A percentile compares a stretch with the other conserved stretches of the same genome.
Conservation (phyloP, 176 grass and related monocot genomes). For the Cocos nucifera region DNA sequence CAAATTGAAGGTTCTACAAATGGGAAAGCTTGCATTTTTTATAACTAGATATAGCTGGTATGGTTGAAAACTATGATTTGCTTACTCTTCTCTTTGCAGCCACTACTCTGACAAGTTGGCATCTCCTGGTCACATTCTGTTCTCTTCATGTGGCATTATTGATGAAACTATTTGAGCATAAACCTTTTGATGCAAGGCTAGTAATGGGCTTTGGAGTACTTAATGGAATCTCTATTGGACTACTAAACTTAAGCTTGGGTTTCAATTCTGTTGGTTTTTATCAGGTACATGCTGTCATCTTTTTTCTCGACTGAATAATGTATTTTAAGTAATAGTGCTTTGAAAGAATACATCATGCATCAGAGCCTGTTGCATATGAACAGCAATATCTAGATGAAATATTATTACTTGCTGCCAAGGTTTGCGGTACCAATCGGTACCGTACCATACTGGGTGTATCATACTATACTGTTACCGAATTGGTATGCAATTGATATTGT, state of each 20-base stretch:
- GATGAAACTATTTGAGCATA: slow-evolving; percentile 28
- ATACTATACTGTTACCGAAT: too few species aligned
- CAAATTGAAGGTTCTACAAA: too few species aligned
- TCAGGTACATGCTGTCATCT: slow-evolving; percentile 7
- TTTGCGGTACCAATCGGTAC: too few species aligned
- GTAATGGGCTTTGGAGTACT: slow-evolving; percentile 30
- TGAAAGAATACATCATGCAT: too few species aligned
- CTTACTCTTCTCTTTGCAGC: slow-evolving; percentile 15
- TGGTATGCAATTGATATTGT: too few species aligned
- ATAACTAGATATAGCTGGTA: too few species aligned
- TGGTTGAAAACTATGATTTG: too few species aligned
- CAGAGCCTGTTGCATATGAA: too few species aligned
- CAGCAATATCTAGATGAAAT: too few species aligned
- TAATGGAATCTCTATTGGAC: slow-evolving; percentile 27
- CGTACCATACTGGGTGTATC: too few species aligned
- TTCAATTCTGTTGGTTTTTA: slow-evolving; percentile 31
- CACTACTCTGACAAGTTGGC: slow-evolving; percentile 29
- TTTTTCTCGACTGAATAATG: neutral
- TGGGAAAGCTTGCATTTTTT: too few species aligned
- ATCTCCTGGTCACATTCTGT: slow-evolving; percentile 27
- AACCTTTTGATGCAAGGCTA: slow-evolving; percentile 18
- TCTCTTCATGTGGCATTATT: slow-evolving; percentile 30
- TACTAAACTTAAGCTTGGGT: slow-evolving; percentile 25
- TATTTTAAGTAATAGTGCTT: neutral
- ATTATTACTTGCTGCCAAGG: too few species aligned